Percentiles rank a stretch among this genome's conserved stretches.
These are phyloP conservation scores for Leccinum arenicola DNA, from an alignment of 768 basidiomycete genomes.

Conservation along the genomic window DNA sequence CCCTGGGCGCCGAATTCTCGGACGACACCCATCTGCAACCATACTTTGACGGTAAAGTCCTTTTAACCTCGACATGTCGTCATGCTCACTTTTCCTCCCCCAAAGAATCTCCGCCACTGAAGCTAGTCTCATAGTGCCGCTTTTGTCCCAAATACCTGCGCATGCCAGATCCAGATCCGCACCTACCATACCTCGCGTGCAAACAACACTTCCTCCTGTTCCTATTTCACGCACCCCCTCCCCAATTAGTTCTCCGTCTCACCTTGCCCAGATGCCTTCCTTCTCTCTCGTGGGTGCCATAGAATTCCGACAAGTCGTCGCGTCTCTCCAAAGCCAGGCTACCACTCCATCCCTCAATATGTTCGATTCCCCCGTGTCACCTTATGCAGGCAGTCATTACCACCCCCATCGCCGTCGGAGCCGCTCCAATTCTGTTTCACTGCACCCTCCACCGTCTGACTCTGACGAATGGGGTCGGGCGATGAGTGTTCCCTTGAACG, in stretches of 20 bases:
- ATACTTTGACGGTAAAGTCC: constrained; percentile 64
- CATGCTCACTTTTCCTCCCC: constrained; percentile 4
- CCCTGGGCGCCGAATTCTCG: constrained; percentile 58
- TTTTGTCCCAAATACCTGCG: constrained; percentile 32
- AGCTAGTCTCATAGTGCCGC: constrained; percentile 13
- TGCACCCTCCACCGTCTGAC: constrained; percentile 26
- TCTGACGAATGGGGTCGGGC: constrained; percentile 50
- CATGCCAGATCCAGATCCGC: constrained; percentile 40
- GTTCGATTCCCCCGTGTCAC: constrained; percentile 67
- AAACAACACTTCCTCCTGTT: constrained; percentile 40
- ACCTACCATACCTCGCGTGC: constrained; percentile 37
- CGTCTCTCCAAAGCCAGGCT: constrained; percentile 71
- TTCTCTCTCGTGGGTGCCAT: constrained; percentile 94
- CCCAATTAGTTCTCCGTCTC: constrained; percentile 38
- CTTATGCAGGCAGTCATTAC: constrained; percentile 77
- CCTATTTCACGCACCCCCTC: constrained; percentile 49
- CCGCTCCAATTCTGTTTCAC: constrained; percentile 32
- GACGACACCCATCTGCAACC: constrained; percentile 44
- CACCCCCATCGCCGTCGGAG: constrained; percentile 38
- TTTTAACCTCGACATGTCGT: not conserved
- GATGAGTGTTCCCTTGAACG: constrained; percentile 49
- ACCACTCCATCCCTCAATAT: constrained; percentile 53
- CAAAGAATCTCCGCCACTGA: constrained; percentile 7
- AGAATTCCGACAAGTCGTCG: constrained; percentile 91
- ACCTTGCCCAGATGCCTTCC: constrained; percentile 60